Base-by-base conservation (phyloP, 768 basidiomycete genomes). In the Clavaria fumosa region DNA sequence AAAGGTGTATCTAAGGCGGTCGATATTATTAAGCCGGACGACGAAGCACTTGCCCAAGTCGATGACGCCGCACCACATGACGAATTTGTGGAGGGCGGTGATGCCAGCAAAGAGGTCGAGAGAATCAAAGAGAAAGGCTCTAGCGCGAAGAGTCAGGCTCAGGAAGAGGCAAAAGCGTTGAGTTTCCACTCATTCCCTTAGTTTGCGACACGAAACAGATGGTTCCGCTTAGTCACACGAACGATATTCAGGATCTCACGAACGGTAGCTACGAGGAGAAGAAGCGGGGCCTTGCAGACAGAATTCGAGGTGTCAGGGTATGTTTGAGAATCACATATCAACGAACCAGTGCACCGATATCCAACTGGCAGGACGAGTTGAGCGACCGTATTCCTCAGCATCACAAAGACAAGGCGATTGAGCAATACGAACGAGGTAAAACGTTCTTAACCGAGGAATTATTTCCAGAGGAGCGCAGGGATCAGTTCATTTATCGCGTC, bases 401-500 rank as follows among this genome's bases (percentile, higher is more conserved):
- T 9, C 26, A 14, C 14, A 28, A 28, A 28, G 71, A 76, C 7
- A 58, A 51, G 9, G 68, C 62, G 0, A 54, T 63, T 23, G 70
- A 78, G 5, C 62, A 75, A 9, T 35, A 64, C 31, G 69, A 81
- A 32, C 66, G 68, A 11, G 67, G 72, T 18, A 73, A 72, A 50
- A 64, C 75, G 22, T 81, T 84, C 55, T 47, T 95, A 37, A 58
- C 60, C 11, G 84, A 90, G 34, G 83, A 91, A 26, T 81, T 79
- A 47, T 90, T 95, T 67, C 90, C 91, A 0, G 66, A 80, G 47
- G 90, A 90, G 56, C 66, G 93, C 15, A 70, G 86, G 17, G 86
- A 93, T 38, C 86, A 86, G 50, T 95, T 89, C 57, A 82, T 97
- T 50, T 93, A 79, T 64, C 72, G 93, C 9, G 68, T 75, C 4